phyloP scores from a whole-genome alignment of 2,329 filamentous ascomycete species.

The Aspergillus persii region DNA sequence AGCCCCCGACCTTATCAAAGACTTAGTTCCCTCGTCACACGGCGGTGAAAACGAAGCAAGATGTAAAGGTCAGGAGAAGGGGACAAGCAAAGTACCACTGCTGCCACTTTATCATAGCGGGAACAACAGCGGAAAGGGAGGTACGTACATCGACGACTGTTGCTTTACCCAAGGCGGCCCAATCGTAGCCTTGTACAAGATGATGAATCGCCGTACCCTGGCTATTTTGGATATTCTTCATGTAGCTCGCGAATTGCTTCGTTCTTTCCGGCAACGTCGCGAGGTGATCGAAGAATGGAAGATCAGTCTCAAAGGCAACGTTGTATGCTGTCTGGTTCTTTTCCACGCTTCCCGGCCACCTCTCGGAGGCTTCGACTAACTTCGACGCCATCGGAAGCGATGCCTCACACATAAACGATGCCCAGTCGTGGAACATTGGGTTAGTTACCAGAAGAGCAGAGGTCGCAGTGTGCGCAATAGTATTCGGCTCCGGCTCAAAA shows the following conservation, averaged over 20 bases:
- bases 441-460: constrained; percentile 47
- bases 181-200: constrained; percentile 56
- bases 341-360: constrained; percentile 17
- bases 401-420: constrained; percentile 48
- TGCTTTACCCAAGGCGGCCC: constrained; percentile 46
- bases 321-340: constrained; percentile 26
- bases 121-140: neutral
- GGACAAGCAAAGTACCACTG: neutral
- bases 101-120: neutral
- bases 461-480: constrained; percentile 56
- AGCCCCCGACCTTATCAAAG: constrained; percentile 46
- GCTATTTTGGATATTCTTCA: constrained; percentile 55
- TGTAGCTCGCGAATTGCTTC: constrained; percentile 54
- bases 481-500: constrained; percentile 49
- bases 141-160: constrained; percentile 52
- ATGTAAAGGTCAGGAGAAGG: neutral
- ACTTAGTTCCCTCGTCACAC: neutral
- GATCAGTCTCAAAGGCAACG: constrained; percentile 27
- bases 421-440: constrained; percentile 46
- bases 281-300: constrained; percentile 36
- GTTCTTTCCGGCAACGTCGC: constrained; percentile 33
- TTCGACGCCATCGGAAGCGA: constrained; percentile 17
- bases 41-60: neutral
- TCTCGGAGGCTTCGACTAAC: constrained; percentile 25
- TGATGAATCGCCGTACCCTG: constrained; percentile 57